Conservation (phyloP, 768 basidiomycete genomes). For the Sarcomyxa edulis region DNA sequence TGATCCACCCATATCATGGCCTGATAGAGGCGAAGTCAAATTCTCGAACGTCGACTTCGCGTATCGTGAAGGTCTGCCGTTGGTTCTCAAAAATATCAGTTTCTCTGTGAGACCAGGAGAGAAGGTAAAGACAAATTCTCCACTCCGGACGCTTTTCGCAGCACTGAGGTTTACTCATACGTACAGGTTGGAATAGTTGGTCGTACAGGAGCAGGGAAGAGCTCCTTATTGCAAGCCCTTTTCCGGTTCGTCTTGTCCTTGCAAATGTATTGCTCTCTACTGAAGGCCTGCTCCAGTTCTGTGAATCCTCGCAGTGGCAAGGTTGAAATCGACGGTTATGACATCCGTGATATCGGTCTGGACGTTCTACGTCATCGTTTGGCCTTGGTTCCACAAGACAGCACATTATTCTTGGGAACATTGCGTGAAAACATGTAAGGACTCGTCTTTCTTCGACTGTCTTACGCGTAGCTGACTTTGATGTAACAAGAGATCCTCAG, state of each 20-base stretch:
- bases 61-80: conserved; percentile 61
- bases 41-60: conserved; percentile 50
- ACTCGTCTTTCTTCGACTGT: conserved; percentile 43
- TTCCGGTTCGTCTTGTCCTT: conserved; percentile 33
- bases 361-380: conserved; percentile 46
- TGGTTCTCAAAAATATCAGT: conserved; percentile 55
- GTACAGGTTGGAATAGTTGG: conserved; percentile 41
- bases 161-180: too few species aligned
- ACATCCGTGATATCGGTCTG: conserved; percentile 51
- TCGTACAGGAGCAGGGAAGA: conserved; percentile 49
- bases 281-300: conserved; percentile 28
- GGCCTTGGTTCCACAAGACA: conserved; percentile 68
- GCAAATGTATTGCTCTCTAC: neutral
- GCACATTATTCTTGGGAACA: conserved; percentile 48
- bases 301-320: conserved; percentile 55
- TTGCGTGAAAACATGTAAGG: conserved; percentile 43
- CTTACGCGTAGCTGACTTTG: too few species aligned
- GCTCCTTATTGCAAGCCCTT: conserved; percentile 51
- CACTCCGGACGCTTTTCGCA: neutral
- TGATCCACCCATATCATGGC: conserved; percentile 47
- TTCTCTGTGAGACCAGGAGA: conserved; percentile 57
- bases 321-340: conserved; percentile 52
- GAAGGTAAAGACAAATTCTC: conserved; percentile 39
- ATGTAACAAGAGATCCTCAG: conserved; percentile 55
- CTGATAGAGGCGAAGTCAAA: conserved; percentile 42